Percentiles rank a stretch among this genome's conserved stretches.
phyloP scores from a whole-genome alignment of 75 land plant genomes.

The Sequoia sempervirens region DNA sequence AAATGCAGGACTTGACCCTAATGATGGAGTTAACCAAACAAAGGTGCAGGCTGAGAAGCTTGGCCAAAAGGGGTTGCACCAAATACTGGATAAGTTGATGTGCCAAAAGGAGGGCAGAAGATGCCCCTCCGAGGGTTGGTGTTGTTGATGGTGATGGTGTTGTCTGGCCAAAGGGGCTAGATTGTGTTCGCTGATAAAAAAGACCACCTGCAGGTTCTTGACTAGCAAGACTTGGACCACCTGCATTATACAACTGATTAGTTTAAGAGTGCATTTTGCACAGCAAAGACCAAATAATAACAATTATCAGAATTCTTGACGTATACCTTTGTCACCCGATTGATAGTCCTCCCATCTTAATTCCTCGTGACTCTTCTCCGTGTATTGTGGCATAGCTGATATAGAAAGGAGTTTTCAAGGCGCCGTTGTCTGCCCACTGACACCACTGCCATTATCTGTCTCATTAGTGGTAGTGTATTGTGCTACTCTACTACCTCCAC shows the following conservation, averaged over 20 bases:
- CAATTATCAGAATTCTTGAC: background rate
- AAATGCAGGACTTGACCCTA: too few species aligned
- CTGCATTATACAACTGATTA: slow-evolving; percentile 23
- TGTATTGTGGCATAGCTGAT: slow-evolving; percentile 96
- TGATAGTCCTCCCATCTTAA: slow-evolving; percentile 97
- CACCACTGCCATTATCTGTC: slow-evolving; percentile 42
- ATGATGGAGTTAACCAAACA: too few species aligned
- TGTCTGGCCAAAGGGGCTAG: slow-evolving; percentile 39
- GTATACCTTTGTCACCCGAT: slow-evolving; percentile 84
- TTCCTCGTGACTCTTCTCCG: slow-evolving; percentile 89
- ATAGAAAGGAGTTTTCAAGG: slow-evolving; percentile 83
- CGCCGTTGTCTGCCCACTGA: slow-evolving; percentile 30
- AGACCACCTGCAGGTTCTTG: slow-evolving; percentile 37
- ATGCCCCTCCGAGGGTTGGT: slow-evolving; percentile 31
- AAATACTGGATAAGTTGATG: too few species aligned
- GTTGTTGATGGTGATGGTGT: slow-evolving; percentile 12
- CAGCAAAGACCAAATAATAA: slow-evolving; percentile 3
- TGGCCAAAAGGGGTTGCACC: slow-evolving; percentile 20
- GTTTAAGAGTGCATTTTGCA: background rate
- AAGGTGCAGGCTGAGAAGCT: slow-evolving; percentile 11
- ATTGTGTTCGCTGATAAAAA: slow-evolving; percentile 34
- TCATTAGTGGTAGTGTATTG: slow-evolving; percentile 72
- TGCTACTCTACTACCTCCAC: slow-evolving; percentile 76
- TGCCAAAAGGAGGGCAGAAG: slow-evolving; percentile 18
- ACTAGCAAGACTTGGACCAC: slow-evolving; percentile 71